Evolutionary conservation across 495 filamentous ascomycete species (phyloP), one percentile per base, ranked within the genome.

Genomic region (Penicillium daleae): DNA sequence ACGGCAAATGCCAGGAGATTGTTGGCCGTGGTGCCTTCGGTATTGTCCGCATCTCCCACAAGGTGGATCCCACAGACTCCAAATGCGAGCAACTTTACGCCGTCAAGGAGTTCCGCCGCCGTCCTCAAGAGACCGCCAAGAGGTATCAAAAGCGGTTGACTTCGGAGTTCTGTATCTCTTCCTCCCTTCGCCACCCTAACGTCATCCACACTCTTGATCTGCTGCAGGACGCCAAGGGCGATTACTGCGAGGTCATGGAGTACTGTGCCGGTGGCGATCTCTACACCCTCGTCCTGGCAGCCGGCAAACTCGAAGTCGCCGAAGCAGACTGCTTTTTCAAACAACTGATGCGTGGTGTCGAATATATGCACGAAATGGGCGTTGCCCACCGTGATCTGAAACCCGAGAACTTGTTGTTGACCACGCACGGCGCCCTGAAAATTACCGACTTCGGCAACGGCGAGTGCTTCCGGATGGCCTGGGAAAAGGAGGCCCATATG

Each of bases 311-410:
- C 51, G 95, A 98, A 68, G 93, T 96, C 59, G 74, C 83, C 42
- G 95, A 99, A 74, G 95, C 95, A 29, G 95, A 99, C 76, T 99
- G 95, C 78, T 96, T 93, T 74, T 99, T 99, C 84, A 97, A 98
- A 80, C 95, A 99, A 76, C 86, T 99, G 67, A 98, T 99, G 96
- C 92, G 96, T 53, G 95, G 96, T 32, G 96, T 99, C 46, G 93
- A 98, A 74, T 99, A 99, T 75, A 92, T 99, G 86, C 95, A 99
- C 76, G 95, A 98, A 70, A 99, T 99, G 95, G 95, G 95, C 24
- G 95, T 99, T 39, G 94, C 95, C 9, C 95, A 99, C 74, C 91
- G 95, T 65, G 95, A 99, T 70, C 78, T 99, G 32, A 99, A 99
- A 77, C 95, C 95, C 27, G 95, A 99, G 76, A 99, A 99, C 66